A percentile compares a stretch with the other conserved stretches of the same genome.
Evolutionary conservation across 192 early-diverging fungal genomes (phyloP).

Genomic region (Podila epicladia): DNA sequence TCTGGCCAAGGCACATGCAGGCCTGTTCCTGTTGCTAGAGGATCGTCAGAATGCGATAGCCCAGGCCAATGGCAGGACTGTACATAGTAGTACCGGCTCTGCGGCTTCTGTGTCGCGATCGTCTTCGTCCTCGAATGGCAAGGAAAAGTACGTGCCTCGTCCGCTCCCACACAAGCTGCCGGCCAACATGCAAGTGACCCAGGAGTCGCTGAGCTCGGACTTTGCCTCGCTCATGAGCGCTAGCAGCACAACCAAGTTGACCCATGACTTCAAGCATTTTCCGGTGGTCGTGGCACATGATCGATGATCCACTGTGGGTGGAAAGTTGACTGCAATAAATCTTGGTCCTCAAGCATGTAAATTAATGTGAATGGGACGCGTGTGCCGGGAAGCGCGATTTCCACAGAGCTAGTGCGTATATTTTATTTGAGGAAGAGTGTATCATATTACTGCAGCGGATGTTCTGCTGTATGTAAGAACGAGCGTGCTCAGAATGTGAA

Average conservation of each 20-base stretch:
- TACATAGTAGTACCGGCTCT: too few species aligned
- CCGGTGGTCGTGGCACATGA: neutral
- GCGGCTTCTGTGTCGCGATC: neutral
- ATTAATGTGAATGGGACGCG: too few species aligned
- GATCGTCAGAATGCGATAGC: conserved; percentile 9
- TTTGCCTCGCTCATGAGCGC: neutral
- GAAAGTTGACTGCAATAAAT: too few species aligned
- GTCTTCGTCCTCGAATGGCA: neutral
- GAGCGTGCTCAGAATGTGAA: too few species aligned
- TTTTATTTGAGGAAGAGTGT: too few species aligned
- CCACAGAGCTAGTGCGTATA: too few species aligned
- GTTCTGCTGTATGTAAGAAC: too few species aligned
- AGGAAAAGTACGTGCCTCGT: too few species aligned
- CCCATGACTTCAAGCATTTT: conserved; percentile 4
- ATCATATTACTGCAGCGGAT: too few species aligned
- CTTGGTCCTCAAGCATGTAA: too few species aligned
- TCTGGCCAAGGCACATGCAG: conserved; percentile 69
- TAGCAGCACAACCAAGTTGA: conserved; percentile 3
- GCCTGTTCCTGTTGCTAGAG: conserved; percentile 38
- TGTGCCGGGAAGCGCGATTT: too few species aligned
- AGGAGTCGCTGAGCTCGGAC: neutral
- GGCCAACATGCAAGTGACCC: neutral
- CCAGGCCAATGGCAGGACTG: too few species aligned
- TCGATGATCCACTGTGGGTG: neutral
- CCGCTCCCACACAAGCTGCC: neutral